Conservation (phyloP, 129 eudicot species). For the Deinandra increscens region DNA sequence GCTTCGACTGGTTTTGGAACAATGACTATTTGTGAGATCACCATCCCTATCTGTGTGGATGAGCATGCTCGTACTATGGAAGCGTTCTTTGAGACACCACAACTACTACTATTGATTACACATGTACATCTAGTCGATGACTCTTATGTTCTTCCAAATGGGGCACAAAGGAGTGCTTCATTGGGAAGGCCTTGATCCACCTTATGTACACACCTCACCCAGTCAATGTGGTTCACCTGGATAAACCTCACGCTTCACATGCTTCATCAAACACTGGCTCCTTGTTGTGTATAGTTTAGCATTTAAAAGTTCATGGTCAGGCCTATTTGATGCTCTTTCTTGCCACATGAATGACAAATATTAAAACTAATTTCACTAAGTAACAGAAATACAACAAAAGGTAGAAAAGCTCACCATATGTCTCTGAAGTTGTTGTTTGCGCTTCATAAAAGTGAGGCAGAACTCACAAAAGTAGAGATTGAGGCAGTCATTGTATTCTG, state of each 20-base stretch:
- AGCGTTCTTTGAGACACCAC: too few species aligned
- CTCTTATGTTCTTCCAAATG: too few species aligned
- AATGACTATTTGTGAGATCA: too few species aligned
- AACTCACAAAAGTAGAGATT: conserved; percentile 96
- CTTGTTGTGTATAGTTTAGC: not conserved
- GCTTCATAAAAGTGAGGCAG: conserved; percentile 97
- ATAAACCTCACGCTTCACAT: not conserved
- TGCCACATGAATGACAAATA: conserved; percentile 9
- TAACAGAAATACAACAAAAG: not conserved
- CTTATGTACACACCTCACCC: too few species aligned
- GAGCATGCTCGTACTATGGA: too few species aligned
- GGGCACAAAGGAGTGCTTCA: too few species aligned
- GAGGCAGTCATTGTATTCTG: conserved; percentile 87
- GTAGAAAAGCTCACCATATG: conserved; percentile 66
- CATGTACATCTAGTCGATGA: too few species aligned
- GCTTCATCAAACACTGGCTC: too few species aligned
- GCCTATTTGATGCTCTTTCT: not conserved
- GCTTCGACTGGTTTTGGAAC: too few species aligned
- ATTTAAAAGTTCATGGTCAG: not conserved
- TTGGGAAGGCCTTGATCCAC: too few species aligned
- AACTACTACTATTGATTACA: too few species aligned
- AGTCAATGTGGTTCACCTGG: not conserved
- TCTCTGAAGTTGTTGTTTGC: conserved; percentile 94
- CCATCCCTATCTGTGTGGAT: too few species aligned
- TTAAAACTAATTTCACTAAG: conserved; percentile 11